These are phyloP conservation scores for Syncephalastrum sp. DNA, from an alignment of 371 early-diverging fungal genomes.

Conservation along the genomic window DNA sequence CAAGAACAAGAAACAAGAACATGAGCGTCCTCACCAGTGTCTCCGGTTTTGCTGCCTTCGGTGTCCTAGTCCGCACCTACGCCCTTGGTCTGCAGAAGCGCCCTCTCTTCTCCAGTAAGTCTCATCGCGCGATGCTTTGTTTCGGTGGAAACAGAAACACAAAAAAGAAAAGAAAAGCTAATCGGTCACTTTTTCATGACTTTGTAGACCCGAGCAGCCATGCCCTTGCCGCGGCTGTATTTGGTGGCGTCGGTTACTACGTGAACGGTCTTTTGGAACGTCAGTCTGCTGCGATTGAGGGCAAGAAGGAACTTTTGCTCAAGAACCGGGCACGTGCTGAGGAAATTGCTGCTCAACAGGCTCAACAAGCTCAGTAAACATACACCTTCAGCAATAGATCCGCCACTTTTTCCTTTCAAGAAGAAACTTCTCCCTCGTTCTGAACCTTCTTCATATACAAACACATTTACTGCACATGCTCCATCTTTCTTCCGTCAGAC, in stretches of 20 bases:
- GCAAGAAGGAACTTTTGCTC: constrained; percentile 47
- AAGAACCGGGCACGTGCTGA: constrained; percentile 50
- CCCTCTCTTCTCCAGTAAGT: constrained; percentile 45
- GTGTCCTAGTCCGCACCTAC: constrained; percentile 53
- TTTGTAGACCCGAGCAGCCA: constrained; percentile 38
- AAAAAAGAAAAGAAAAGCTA: too few species aligned
- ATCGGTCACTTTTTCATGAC: too few species aligned
- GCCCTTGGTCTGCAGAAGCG: constrained; percentile 54
- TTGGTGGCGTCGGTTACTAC: constrained; percentile 48
- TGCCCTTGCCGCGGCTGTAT: constrained; percentile 38
- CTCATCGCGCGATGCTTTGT: neutral
- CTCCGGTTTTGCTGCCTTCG: constrained; percentile 53
- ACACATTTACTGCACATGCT: too few species aligned
- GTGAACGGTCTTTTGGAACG: constrained; percentile 38
- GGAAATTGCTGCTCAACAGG: constrained; percentile 34
- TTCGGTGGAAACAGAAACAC: neutral
- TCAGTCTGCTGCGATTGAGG: constrained; percentile 41
- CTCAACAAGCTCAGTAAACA: constrained; percentile 11
- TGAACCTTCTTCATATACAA: too few species aligned
- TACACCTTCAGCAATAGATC: neutral
- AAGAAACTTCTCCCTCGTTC: too few species aligned
- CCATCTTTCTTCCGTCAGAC: too few species aligned
- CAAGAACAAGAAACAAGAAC: neutral
- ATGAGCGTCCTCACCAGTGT: constrained; percentile 49
- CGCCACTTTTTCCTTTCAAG: neutral